A percentile compares a stretch with the other conserved stretches of the same genome.
Evolutionary conservation across 2,329 filamentous ascomycete genomes (phyloP).

Genomic region (Talaromyces sp.): DNA sequence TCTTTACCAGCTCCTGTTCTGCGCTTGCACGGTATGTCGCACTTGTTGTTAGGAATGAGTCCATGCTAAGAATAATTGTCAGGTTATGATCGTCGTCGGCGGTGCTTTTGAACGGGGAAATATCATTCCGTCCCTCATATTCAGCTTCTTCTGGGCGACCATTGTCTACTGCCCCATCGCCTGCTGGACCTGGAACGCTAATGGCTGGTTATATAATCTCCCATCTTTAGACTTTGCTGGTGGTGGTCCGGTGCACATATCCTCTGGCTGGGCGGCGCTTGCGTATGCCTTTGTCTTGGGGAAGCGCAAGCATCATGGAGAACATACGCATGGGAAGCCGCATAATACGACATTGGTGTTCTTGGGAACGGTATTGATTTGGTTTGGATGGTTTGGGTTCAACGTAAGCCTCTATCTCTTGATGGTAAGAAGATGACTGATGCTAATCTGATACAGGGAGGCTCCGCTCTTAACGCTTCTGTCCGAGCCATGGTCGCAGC

Average conservation of each 20-base stretch:
- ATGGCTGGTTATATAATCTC: constrained; percentile 67
- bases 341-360: constrained; percentile 73
- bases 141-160: constrained; percentile 69
- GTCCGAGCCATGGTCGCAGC: constrained; percentile 54
- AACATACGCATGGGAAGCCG: constrained; percentile 53
- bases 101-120: constrained; percentile 63
- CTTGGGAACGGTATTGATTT: constrained; percentile 57
- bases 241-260: constrained; percentile 71
- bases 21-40: constrained; percentile 38
- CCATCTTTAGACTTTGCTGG: constrained; percentile 72
- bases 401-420: constrained; percentile 38
- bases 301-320: constrained; percentile 57
- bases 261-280: constrained; percentile 67
- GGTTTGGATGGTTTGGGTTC: constrained; percentile 56
- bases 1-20: constrained; percentile 64
- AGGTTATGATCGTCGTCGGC: constrained; percentile 63
- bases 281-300: constrained; percentile 72
- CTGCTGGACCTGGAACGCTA: constrained; percentile 74
- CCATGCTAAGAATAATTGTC: no score
- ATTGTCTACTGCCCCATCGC: constrained; percentile 71
- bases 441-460: constrained; percentile 35
- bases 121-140: constrained; percentile 62
- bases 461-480: constrained; percentile 52
- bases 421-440: not conserved
- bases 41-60: not conserved